phyloP scores from a whole-genome alignment of 257 asterid genomes.

The Scutellaria minor region DNA sequence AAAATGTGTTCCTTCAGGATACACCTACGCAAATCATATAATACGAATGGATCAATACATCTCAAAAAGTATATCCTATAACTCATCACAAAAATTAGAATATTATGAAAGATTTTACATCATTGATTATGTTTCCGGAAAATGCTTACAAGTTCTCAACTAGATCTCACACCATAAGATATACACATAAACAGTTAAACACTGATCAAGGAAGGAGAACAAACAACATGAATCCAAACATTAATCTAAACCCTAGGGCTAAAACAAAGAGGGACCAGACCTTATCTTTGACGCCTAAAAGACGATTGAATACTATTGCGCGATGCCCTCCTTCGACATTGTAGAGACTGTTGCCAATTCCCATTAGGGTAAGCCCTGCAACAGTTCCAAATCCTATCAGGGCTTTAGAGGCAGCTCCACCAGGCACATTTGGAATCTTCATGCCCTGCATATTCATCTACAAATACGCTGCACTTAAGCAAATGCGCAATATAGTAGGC shows the following conservation, averaged over 20 bases:
- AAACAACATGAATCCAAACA: neutral
- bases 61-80: neutral
- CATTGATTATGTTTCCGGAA: neutral
- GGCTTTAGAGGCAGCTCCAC: constrained; percentile 57
- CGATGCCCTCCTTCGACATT: constrained; percentile 86
- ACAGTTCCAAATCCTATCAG: constrained; percentile 52
- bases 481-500: neutral
- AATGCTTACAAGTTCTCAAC: neutral
- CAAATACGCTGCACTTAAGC: constrained; percentile 34
- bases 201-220: neutral
- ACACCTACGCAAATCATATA: constrained; percentile 50
- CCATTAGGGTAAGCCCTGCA: constrained; percentile 61
- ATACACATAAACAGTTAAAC: neutral
- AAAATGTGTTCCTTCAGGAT: constrained; percentile 89
- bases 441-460: constrained; percentile 52
- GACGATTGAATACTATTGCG: constrained; percentile 77
- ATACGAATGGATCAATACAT: neutral
- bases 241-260: neutral
- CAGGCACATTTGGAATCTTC: constrained; percentile 63
- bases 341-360: constrained; percentile 66
- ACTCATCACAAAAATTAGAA: too few relatives aligned
- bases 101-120: neutral
- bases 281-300: constrained; percentile 69
- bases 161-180: constrained; percentile 16
- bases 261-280: constrained; percentile 29